phyloP scores from a whole-genome alignment of 306 rosid species.

The Ochetophila trinervis region DNA sequence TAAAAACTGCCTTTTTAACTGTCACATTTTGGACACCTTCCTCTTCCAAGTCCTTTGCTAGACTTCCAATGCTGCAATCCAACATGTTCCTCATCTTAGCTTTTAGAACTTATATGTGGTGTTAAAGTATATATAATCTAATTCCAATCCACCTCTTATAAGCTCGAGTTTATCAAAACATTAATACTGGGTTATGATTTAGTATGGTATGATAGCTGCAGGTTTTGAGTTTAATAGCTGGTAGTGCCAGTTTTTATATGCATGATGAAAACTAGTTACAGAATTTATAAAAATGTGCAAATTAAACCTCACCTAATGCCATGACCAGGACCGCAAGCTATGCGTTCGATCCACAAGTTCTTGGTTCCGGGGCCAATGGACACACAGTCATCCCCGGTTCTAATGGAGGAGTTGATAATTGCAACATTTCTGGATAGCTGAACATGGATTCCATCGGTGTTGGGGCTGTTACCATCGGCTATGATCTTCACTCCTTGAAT shows the following conservation, averaged over 20 bases:
- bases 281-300: background rate
- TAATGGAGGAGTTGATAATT: slow-evolving; percentile 17
- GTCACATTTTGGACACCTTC: slow-evolving; percentile 28
- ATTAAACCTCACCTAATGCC: slow-evolving; percentile 16
- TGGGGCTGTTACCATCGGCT: slow-evolving; percentile 14
- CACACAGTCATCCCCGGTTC: slow-evolving; percentile 26
- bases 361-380: slow-evolving; percentile 31
- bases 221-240: no score
- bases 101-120: no score
- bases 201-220: no score
- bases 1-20: slow-evolving; percentile 4
- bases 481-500: slow-evolving; percentile 7
- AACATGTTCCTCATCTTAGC: background rate
- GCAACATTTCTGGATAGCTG: slow-evolving; percentile 15
- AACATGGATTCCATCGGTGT: slow-evolving; percentile 30
- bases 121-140: no score
- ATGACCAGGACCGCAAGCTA: slow-evolving; percentile 26
- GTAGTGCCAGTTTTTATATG: no score
- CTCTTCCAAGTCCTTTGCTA: slow-evolving; percentile 26
- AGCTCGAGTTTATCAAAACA: no score
- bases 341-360: slow-evolving; percentile 25
- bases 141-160: no score
- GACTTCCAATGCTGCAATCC: slow-evolving; percentile 22
- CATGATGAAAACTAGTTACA: background rate
- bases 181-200: no score